Percentiles rank a stretch among this genome's conserved stretches.
phyloP scores from a whole-genome alignment of 2,329 filamentous ascomycete genomes.

The Drechmeria coniospora region DNA sequence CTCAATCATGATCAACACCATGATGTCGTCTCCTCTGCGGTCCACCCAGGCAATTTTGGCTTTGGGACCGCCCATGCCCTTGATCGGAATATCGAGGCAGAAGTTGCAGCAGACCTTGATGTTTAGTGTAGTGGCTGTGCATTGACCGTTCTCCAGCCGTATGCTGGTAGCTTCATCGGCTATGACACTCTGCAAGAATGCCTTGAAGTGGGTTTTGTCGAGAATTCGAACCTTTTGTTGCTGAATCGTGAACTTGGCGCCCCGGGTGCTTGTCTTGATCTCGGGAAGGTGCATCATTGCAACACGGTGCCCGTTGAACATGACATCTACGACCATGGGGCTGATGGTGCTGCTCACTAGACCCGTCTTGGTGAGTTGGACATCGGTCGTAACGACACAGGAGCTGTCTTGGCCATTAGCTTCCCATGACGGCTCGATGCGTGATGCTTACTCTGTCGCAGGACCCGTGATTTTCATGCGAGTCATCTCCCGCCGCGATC shows the following conservation, averaged over 20 bases:
- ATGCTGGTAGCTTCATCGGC: constrained; percentile 12
- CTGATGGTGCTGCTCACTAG: constrained; percentile 15
- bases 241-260: constrained; percentile 11
- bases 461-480: too few relatives aligned
- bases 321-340: constrained; percentile 13
- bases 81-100: constrained; percentile 13
- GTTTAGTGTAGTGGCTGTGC: constrained; percentile 12
- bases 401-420: constrained; percentile 9
- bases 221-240: constrained; percentile 14
- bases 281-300: constrained; percentile 16
- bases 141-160: constrained; percentile 14
- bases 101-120: constrained; percentile 10
- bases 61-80: constrained; percentile 12
- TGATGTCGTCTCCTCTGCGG: constrained; percentile 6
- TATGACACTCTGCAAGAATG: constrained; percentile 16
- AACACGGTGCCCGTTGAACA: constrained; percentile 14
- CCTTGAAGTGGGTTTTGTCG: constrained; percentile 12
- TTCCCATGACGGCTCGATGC: too few relatives aligned
- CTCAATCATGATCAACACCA: constrained; percentile 9
- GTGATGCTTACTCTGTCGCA: too few relatives aligned
- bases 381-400: constrained; percentile 14
- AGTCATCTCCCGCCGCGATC: too few relatives aligned
- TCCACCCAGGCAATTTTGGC: constrained; percentile 9
- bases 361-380: constrained; percentile 14
- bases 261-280: constrained; percentile 12